A percentile compares a stretch with the other conserved stretches of the same genome.
These are phyloP conservation scores for Artemisia annua DNA, from an alignment of 129 eudicot genomes.

Conservation along the genomic window DNA sequence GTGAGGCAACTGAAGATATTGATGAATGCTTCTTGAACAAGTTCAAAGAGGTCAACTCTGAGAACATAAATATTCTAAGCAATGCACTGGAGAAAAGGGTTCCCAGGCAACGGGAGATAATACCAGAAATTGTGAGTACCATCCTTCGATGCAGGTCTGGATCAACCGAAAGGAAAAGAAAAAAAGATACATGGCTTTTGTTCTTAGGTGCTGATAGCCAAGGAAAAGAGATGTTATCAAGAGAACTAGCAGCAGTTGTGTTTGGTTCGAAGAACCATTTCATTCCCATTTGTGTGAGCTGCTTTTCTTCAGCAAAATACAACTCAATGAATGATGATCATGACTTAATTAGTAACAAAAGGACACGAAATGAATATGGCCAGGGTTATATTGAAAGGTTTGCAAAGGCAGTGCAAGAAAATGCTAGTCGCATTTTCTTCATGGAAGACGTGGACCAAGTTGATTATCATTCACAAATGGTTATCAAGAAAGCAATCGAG, in stretches of 20 bases:
- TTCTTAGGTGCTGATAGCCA: conserved; percentile 51
- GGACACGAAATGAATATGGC: conserved; percentile 51
- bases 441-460: conserved; percentile 62
- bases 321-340: conserved; percentile 41
- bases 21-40: conserved; percentile 19
- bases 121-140: conserved; percentile 51
- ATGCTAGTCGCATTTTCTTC: conserved; percentile 55
- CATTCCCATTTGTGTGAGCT: conserved; percentile 35
- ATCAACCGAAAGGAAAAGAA: conserved; percentile 13
- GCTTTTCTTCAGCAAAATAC: conserved; percentile 38
- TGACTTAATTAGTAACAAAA: conserved; percentile 41
- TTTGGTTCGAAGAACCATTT: conserved; percentile 48
- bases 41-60: conserved; percentile 51
- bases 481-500: conserved; percentile 48
- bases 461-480: conserved; percentile 39
- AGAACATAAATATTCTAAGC: conserved; percentile 40
- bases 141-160: conserved; percentile 54
- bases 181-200: conserved; percentile 55
- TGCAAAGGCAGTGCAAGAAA: conserved; percentile 41
- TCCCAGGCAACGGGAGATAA: conserved; percentile 54
- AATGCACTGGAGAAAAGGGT: conserved; percentile 55
- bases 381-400: conserved; percentile 45
- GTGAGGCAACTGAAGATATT: conserved; percentile 51
- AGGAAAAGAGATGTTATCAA: conserved; percentile 49
- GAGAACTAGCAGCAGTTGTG: conserved; percentile 48